phyloP scores from a whole-genome alignment of 768 basidiomycete genomes.

The Naganishia randhawae region DNA sequence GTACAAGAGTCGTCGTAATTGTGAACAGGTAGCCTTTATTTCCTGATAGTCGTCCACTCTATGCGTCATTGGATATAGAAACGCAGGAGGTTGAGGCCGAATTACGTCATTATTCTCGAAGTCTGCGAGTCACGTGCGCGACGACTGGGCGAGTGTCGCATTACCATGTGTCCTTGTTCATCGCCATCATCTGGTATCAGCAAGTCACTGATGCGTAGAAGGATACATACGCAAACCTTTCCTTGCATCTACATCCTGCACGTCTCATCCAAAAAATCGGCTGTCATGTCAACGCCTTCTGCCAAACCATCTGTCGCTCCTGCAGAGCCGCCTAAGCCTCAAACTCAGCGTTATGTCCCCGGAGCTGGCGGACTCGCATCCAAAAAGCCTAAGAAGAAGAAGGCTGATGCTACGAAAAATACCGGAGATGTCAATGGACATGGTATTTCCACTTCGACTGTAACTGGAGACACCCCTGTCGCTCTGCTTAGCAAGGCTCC shows the following conservation, averaged over 20 bases:
- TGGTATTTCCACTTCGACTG: not conserved
- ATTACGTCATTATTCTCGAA: constrained; percentile 5
- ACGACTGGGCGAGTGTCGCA: not conserved
- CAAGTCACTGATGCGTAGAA: not conserved
- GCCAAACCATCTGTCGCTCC: not conserved
- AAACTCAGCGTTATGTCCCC: constrained; percentile 19
- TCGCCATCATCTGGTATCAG: not conserved
- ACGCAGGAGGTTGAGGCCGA: no score
- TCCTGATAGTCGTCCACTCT: no score
- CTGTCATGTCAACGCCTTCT: constrained; percentile 10
- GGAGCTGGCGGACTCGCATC: constrained; percentile 16
- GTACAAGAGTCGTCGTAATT: no score
- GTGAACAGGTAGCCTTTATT: no score
- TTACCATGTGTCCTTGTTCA: not conserved
- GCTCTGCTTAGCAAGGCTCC: constrained; percentile 25
- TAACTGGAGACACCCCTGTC: constrained; percentile 17
- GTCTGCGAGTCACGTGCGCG: not conserved
- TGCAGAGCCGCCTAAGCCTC: not conserved
- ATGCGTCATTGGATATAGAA: no score
- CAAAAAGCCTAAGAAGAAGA: constrained; percentile 20
- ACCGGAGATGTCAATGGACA: not conserved
- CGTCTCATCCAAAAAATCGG: not conserved
- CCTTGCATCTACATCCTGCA: not conserved
- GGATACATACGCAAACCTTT: not conserved
- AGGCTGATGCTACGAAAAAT: not conserved